These are phyloP conservation scores for Thalassiosira mediterranea DNA, from an alignment of 352 stramenopile species.

Conservation along the genomic window DNA sequence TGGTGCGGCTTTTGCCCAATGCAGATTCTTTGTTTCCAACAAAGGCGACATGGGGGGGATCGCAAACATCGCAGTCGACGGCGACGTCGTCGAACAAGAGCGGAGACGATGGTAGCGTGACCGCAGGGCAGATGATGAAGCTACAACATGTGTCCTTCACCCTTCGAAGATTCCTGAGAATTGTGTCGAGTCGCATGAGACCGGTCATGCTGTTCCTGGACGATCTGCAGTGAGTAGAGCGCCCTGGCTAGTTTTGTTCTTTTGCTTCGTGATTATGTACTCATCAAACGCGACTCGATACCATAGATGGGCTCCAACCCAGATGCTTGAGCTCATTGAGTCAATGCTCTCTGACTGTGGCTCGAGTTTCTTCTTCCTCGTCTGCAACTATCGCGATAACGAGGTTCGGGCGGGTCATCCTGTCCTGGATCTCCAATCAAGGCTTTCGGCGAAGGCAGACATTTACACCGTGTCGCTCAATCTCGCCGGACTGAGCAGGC, in stretches of 20 bases:
- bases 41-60: too few relatives aligned
- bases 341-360: constrained; percentile 43
- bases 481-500: not conserved
- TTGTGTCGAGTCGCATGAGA: constrained; percentile 33
- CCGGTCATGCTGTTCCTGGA: constrained; percentile 57
- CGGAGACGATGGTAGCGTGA: not conserved
- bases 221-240: constrained; percentile 38
- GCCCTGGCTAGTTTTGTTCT: too few relatives aligned
- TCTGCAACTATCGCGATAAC: constrained; percentile 55
- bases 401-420: constrained; percentile 42
- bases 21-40: not conserved
- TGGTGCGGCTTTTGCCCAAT: constrained; percentile 6
- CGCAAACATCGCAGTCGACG: not conserved
- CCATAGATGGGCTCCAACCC: constrained; percentile 22
- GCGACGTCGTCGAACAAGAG: not conserved
- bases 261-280: too few relatives aligned
- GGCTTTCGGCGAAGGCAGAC: constrained; percentile 11
- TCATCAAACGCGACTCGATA: not conserved
- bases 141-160: constrained; percentile 13
- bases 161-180: constrained; percentile 44
- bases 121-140: constrained; percentile 14
- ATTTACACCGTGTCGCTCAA: constrained; percentile 2
- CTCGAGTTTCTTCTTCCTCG: constrained; percentile 51
- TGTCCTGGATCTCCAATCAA: constrained; percentile 41
- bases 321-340: constrained; percentile 30